These are phyloP conservation scores for Aureobasidium subglaciale DNA, from an alignment of 2,329 filamentous ascomycete genomes.

Conservation along the genomic window DNA sequence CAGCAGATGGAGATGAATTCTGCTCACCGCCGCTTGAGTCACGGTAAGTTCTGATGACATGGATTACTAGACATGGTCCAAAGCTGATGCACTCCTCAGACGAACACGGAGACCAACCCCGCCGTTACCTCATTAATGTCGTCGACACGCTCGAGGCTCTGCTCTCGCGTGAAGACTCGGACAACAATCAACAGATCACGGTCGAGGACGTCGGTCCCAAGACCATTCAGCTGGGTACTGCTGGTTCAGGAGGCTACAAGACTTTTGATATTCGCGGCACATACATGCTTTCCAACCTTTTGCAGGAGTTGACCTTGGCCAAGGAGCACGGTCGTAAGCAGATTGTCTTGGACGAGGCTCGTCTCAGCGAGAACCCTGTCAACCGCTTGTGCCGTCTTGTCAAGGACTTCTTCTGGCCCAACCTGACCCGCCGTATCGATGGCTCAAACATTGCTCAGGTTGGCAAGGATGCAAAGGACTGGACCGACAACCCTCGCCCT, in stretches of 20 bases:
- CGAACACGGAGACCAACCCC: slow-evolving; percentile 60
- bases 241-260: slow-evolving; percentile 77
- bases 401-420: slow-evolving; percentile 85
- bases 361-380: slow-evolving; percentile 92
- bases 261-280: slow-evolving; percentile 88
- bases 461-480: slow-evolving; percentile 87
- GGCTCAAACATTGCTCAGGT: slow-evolving; percentile 79
- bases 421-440: slow-evolving; percentile 83
- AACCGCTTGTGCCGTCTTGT: slow-evolving; percentile 81
- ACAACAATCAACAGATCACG: slow-evolving; percentile 93
- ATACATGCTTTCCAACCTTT: slow-evolving; percentile 93
- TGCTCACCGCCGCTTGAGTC: slow-evolving; percentile 25
- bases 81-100: slow-evolving; percentile 56
- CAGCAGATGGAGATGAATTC: slow-evolving; percentile 16
- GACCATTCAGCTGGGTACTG: slow-evolving; percentile 78
- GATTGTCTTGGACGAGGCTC: slow-evolving; percentile 83
- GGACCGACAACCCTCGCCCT: slow-evolving; percentile 81
- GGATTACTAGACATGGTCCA: not conserved
- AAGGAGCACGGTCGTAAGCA: slow-evolving; percentile 84
- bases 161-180: slow-evolving; percentile 81
- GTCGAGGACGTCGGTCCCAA: slow-evolving; percentile 93
- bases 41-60: slow-evolving; percentile 24
- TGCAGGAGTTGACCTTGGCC: slow-evolving; percentile 89
- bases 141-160: slow-evolving; percentile 74
- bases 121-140: slow-evolving; percentile 81